A percentile compares a stretch with the other conserved stretches of the same genome.
Conservation (phyloP, 495 filamentous ascomycete genomes). For the Trichoderma asperelloides region DNA sequence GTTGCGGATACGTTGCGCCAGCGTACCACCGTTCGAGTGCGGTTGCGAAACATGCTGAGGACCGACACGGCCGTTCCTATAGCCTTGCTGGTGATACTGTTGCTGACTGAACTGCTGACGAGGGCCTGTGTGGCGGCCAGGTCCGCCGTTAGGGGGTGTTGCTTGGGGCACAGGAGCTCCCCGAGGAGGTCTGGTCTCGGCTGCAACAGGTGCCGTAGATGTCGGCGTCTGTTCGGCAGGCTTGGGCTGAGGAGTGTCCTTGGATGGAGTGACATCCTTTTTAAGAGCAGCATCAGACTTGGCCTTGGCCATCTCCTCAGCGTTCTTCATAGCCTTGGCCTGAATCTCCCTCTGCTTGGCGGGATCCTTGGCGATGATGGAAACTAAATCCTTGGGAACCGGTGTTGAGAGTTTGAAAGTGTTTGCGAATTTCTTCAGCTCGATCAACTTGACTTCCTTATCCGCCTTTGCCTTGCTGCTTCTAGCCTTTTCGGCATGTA, state of each 20-base stretch:
- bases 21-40: constrained; percentile 25
- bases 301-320: constrained; percentile 44
- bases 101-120: constrained; percentile 21
- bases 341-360: constrained; percentile 87
- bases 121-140: constrained; percentile 25
- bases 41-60: constrained; percentile 27
- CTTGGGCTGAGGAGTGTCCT: constrained; percentile 28
- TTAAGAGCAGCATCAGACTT: constrained; percentile 28
- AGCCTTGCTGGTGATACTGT: constrained; percentile 23
- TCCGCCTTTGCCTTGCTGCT: constrained; percentile 68
- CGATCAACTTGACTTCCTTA: constrained; percentile 82
- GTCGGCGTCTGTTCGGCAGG: constrained; percentile 19
- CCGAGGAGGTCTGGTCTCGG: constrained; percentile 20
- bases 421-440: constrained; percentile 88
- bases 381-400: constrained; percentile 83
- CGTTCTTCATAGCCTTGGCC: constrained; percentile 66
- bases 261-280: constrained; percentile 29
- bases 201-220: constrained; percentile 12
- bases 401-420: constrained; percentile 90
- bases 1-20: constrained; percentile 36
- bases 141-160: constrained; percentile 22
- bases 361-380: constrained; percentile 92
- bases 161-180: constrained; percentile 22
- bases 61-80: constrained; percentile 27
- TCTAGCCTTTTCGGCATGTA: constrained; percentile 60